Percentiles rank a stretch among this genome's conserved stretches.
phyloP scores from a whole-genome alignment of 352 stramenopile species.

The Pythium insidiosum region DNA sequence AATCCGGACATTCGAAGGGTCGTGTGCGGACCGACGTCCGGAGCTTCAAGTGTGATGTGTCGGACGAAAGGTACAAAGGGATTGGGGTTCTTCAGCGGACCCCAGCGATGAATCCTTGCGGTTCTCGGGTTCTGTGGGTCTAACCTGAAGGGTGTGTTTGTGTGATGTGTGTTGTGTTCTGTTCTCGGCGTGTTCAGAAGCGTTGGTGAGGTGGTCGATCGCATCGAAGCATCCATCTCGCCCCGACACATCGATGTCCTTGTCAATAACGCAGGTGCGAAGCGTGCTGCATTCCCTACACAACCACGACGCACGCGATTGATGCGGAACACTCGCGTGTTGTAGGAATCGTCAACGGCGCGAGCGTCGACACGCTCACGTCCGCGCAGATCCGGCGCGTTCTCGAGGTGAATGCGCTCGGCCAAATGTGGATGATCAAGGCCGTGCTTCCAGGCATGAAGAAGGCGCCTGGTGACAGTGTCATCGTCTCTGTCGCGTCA shows the following conservation, averaged over 20 bases:
- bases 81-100: too few species aligned
- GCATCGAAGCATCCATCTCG: constrained; percentile 4
- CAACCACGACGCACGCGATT: too few species aligned
- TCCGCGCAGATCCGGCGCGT: constrained; percentile 11
- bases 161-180: too few species aligned
- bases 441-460: constrained; percentile 59
- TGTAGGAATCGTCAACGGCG: constrained; percentile 21
- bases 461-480: constrained; percentile 18
- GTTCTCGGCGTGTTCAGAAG: too few species aligned
- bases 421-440: constrained; percentile 71
- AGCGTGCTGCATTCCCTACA: constrained; percentile 27
- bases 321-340: constrained; percentile 13
- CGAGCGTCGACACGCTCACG: constrained; percentile 16
- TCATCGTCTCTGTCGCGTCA: constrained; percentile 73
- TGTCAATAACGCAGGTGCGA: constrained; percentile 24
- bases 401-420: constrained; percentile 33
- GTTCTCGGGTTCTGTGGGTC: too few species aligned
- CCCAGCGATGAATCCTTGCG: too few species aligned
- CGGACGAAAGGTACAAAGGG: constrained; percentile 47
- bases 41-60: constrained; percentile 52
- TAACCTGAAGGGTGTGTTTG: too few species aligned
- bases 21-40: constrained; percentile 12
- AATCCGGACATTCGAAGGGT: not conserved
- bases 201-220: too few species aligned
- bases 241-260: constrained; percentile 18